Evolutionary conservation across 1,284 basidiomycete genomes (phyloP).

Genomic region (Leccinum pachyderme): DNA sequence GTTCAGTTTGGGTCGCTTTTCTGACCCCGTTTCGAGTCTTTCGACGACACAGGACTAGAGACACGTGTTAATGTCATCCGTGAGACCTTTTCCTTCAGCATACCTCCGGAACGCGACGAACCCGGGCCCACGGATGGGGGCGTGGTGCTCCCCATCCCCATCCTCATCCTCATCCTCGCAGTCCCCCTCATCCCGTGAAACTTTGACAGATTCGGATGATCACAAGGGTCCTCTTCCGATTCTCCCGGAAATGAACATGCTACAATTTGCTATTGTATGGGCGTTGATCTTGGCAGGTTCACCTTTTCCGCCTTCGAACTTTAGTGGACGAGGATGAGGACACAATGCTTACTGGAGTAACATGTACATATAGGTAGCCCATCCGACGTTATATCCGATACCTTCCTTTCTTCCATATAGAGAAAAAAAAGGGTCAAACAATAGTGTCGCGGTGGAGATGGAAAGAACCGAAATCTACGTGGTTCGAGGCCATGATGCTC

Average conservation of each 20-base stretch:
- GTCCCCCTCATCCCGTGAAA: neutral
- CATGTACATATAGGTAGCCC: neutral
- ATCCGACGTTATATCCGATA: neutral
- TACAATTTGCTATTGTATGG: too few species aligned
- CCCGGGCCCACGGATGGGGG: neutral
- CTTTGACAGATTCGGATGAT: neutral
- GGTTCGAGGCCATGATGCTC: neutral
- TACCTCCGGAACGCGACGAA: neutral
- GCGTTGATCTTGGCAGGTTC: neutral
- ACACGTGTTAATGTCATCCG: neutral
- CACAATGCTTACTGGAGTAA: neutral
- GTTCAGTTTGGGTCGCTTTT: neutral
- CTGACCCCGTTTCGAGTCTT: neutral
- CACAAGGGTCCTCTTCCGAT: neutral
- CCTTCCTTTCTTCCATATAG: neutral
- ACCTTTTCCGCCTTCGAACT: neutral
- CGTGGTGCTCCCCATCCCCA: neutral
- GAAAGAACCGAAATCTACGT: neutral
- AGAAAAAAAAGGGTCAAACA: neutral
- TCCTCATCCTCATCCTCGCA: neutral
- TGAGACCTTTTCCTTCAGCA: conserved; percentile 3
- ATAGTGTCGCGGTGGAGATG: conserved; percentile 1
- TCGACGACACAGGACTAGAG: neutral
- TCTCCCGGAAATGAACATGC: neutral
- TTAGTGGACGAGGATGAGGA: neutral